Percentiles rank a stretch among this genome's conserved stretches.
These are phyloP conservation scores for Phytophthora tubulina DNA, from an alignment of 352 stramenopile species.

Conservation along the genomic window DNA sequence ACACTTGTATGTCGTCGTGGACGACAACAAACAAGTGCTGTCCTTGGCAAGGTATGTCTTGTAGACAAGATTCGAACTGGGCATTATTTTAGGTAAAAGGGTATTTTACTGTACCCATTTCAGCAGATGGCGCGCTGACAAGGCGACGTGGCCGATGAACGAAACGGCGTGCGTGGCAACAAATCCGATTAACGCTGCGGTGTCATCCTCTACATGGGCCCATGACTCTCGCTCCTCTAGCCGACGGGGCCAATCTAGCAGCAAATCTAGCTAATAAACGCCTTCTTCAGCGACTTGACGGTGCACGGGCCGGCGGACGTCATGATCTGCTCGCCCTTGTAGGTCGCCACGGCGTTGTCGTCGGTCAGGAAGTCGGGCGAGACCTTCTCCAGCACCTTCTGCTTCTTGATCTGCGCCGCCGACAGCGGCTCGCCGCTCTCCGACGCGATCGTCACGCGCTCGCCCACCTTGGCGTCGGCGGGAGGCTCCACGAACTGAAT, in stretches of 20 bases:
- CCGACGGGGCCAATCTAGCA: slow-evolving; percentile 10
- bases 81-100: too few species aligned
- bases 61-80: too few species aligned
- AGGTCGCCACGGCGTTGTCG: slow-evolving; percentile 74
- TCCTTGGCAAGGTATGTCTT: too few species aligned
- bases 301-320: slow-evolving; percentile 73
- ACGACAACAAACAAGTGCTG: too few species aligned
- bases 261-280: slow-evolving; percentile 73
- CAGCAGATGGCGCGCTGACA: neutral
- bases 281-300: slow-evolving; percentile 69
- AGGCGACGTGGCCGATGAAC: slow-evolving; percentile 2
- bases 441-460: slow-evolving; percentile 91
- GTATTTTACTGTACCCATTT: too few species aligned
- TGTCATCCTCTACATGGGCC: slow-evolving; percentile 32
- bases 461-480: slow-evolving; percentile 91
- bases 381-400: slow-evolving; percentile 89
- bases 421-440: slow-evolving; percentile 80
- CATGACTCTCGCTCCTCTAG: slow-evolving; percentile 9
- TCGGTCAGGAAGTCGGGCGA: slow-evolving; percentile 75
- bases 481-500: slow-evolving; percentile 97
- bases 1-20: too few species aligned
- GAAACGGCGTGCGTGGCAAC: neutral
- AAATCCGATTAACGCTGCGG: slow-evolving; percentile 12
- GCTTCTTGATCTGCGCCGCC: slow-evolving; percentile 88
- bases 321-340: slow-evolving; percentile 81